Base-by-base conservation (phyloP, 2,329 filamentous ascomycete genomes). In the Cryphonectria carpinicola region DNA sequence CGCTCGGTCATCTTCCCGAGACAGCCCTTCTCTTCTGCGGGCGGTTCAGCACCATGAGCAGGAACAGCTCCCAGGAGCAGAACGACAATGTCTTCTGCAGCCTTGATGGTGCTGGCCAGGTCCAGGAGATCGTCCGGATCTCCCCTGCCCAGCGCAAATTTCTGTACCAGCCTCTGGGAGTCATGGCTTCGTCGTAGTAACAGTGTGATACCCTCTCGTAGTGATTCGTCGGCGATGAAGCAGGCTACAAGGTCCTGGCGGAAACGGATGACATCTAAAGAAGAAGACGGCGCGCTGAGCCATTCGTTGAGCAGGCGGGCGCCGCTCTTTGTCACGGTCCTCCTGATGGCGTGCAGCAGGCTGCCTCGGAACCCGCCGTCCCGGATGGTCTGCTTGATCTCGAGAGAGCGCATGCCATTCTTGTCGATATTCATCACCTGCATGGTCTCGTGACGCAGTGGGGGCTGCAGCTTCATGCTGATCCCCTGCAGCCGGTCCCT, bases 361-460 rank as follows among this genome's bases (percentile, higher is more conserved):
- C 95, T 98, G 6, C 96, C 96, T 74, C 92, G 90, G 54, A 92
- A 92, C 28, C 87, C 81, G 3, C 92, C 90, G 76, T 98, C 95
- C 65, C 92, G 88, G 66, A 97, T 89, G 0, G 96, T 98, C 78
- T 90, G 90, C 74, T 93, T 90, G 74, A 99, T 93, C 80, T 99
- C 96, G 5, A 99, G 85, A 1, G 95, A 93, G 71, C 93, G 88
- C 81, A 99, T 87, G 74, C 92, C 98, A 77, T 95, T 97, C 78
- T 92, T 95, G 82, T 99, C 96, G 74, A 99, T 97, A 66, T 84
- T 87, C 93, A 99, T 96, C 73, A 92, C 90, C 73, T 97, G 89
- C 77, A 93, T 85, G 66, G 88, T 86, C 74, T 92, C 89, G 74
- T 93, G 88, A 71, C 93, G 91, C 49, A 91, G 83, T 2, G 96